Percentiles rank a stretch among this genome's conserved stretches.
Conservation (phyloP, 768 basidiomycete species). For the Mycena leptocephala region DNA sequence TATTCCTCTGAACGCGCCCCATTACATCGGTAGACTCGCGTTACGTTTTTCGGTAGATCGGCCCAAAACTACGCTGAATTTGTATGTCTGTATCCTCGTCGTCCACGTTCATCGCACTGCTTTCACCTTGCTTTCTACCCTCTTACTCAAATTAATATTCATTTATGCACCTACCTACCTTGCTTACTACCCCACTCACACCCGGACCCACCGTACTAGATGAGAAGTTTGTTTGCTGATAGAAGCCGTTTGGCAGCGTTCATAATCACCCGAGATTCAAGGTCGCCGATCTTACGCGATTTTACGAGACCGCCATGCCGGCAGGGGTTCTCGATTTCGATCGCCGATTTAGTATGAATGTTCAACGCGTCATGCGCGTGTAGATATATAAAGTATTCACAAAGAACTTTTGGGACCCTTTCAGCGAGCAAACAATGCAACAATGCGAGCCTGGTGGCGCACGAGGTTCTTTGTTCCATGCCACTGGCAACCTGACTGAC, state of each 20-base stretch:
- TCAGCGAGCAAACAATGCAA: not conserved
- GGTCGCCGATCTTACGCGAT: constrained; percentile 35
- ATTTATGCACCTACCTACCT: constrained; percentile 23
- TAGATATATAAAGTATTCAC: not conserved
- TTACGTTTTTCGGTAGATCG: constrained; percentile 30
- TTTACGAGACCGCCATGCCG: constrained; percentile 30
- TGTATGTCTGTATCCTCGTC: constrained; percentile 31
- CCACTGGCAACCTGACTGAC: constrained; percentile 1
- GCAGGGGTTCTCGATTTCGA: constrained; percentile 25
- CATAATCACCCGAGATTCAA: constrained; percentile 19
- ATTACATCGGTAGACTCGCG: constrained; percentile 67
- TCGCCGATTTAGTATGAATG: constrained; percentile 1
- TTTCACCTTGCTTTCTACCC: constrained; percentile 23
- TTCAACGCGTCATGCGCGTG: constrained; percentile 11
- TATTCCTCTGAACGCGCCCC: constrained; percentile 79
- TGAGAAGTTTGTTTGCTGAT: constrained; percentile 36
- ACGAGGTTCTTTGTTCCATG: constrained; percentile 26
- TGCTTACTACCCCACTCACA: not conserved
- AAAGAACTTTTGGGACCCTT: not conserved
- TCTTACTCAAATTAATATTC: constrained; percentile 20
- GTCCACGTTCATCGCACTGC: constrained; percentile 15
- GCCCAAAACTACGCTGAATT: constrained; percentile 30
- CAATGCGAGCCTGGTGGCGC: constrained; percentile 4
- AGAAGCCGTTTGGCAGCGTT: constrained; percentile 22
- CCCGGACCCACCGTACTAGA: constrained; percentile 11